Percentiles rank a stretch among this genome's conserved stretches.
Evolutionary conservation across 257 asterid genomes (phyloP).

Genomic region (Solanum medicagineum): DNA sequence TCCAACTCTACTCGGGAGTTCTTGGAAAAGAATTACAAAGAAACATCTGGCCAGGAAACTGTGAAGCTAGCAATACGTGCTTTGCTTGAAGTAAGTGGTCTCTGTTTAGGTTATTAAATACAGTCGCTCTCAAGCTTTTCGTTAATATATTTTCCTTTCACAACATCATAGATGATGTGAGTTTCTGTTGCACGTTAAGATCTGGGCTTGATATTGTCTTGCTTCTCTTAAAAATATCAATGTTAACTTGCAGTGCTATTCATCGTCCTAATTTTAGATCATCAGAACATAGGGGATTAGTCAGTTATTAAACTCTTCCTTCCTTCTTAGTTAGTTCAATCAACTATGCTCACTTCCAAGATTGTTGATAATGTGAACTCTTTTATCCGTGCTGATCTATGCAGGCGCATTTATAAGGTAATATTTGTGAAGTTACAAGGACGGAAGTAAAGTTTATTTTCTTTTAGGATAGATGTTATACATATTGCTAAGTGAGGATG

Average conservation of each 20-base stretch:
- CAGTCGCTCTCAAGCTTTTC: neutral
- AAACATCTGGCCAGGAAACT: conserved; percentile 94
- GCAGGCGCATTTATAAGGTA: neutral
- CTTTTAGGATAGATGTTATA: neutral
- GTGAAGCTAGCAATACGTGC: conserved; percentile 95
- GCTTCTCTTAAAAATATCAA: neutral
- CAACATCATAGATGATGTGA: neutral
- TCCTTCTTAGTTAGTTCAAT: neutral
- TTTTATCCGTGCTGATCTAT: neutral
- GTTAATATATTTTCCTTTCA: neutral
- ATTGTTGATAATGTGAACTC: neutral
- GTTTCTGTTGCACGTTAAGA: neutral
- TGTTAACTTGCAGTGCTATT: neutral
- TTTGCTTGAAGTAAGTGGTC: conserved; percentile 66
- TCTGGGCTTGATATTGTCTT: neutral
- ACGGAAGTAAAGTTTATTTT: neutral
- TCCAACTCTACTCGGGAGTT: conserved; percentile 89
- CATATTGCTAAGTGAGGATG: neutral
- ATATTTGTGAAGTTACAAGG: neutral
- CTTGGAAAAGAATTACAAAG: conserved; percentile 94
- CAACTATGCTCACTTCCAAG: neutral
- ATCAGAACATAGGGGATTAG: neutral
- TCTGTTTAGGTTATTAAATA: neutral
- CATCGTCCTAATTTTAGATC: neutral
- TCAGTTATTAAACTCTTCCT: neutral